These are phyloP conservation scores for Pestalotiopsis sp. DNA, from an alignment of 2,329 filamentous ascomycete genomes.

Conservation along the genomic window DNA sequence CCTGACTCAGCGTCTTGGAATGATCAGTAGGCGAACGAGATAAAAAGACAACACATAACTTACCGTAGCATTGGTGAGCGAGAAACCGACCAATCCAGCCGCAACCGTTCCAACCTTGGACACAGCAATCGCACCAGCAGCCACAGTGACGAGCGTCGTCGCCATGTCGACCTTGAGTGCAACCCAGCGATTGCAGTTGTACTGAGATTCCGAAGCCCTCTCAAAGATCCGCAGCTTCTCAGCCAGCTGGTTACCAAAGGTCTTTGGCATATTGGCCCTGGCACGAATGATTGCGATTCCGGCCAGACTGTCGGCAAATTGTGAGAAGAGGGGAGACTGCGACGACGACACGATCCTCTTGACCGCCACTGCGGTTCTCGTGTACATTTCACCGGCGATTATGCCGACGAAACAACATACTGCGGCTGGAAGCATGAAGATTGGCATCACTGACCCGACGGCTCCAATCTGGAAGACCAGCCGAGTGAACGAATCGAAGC, in stretches of 20 bases:
- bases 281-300: conserved; percentile 56
- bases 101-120: conserved; percentile 47
- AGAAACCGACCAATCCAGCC: conserved; percentile 59
- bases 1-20: conserved; percentile 46
- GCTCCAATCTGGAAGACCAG: conserved; percentile 38
- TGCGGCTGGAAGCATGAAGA: conserved; percentile 45
- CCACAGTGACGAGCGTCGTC: conserved; percentile 53
- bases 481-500: conserved; percentile 40
- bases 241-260: conserved; percentile 52
- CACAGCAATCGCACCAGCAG: conserved; percentile 55
- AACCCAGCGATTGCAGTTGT: conserved; percentile 61
- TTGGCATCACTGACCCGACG: conserved; percentile 43
- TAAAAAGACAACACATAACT: background rate
- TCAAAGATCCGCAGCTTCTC: conserved; percentile 50
- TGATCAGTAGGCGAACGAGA: conserved; percentile 14
- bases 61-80: conserved; percentile 56
- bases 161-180: conserved; percentile 56
- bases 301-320: conserved; percentile 55
- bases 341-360: conserved; percentile 43
- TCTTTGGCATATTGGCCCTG: conserved; percentile 47
- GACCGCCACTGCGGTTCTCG: conserved; percentile 43
- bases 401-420: conserved; percentile 40
- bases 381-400: conserved; percentile 46
- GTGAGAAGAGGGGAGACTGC: conserved; percentile 57
- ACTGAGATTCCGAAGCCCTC: conserved; percentile 46